Evolutionary conservation across 2,329 filamentous ascomycete genomes (phyloP), one percentile per base, ranked within the genome.

Genomic region (Ceratocystis colombiana): DNA sequence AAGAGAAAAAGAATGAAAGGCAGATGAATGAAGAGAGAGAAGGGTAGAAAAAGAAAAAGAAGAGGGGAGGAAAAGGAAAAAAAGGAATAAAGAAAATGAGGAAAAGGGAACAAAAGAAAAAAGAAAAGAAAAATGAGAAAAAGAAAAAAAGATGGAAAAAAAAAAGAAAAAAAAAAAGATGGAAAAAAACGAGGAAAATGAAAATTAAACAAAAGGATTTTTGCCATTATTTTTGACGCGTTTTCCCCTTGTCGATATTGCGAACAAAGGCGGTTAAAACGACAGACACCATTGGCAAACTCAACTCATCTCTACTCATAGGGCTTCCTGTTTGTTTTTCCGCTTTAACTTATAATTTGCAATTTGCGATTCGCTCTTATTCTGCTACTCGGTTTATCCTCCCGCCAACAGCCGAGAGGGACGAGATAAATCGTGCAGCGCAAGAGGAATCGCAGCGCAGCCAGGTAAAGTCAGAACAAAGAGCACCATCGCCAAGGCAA

Each of bases 51-150:
- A 3, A 37, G 28, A 68, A 65, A 48, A 62, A 69, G 62, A 69
- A 62, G 48, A 44, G 53, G 45, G 53, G 22, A 37, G 22, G 41
- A 62, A 46, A 3, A 20, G 22, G 33, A 37, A 46, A 66, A 66
- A 59, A 67, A 53, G 48, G 45, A 55, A 48, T 33, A 46, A 62
- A 2, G 33, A 59, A 63, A 12, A 41, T 8, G 12, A n/a, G 7
- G 5, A 63, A 28, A 15, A 46, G 22, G 20, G 10, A n/a, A 22
- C 17, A 28, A 45, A 68, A 65, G 53, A 50, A 69, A 69, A 68
- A 25, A 2, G 22, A 25, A 25, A 25, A 25, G 22, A 25, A 25
- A 25, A 25, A 25, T 25, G 22, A 50, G 1, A 46, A 64, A 37
- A 22, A 46, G 10, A 46, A 25, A 48, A 22, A 41, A 62, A 22